phyloP scores from a whole-genome alignment of 768 basidiomycete species.

The Wakefieldia striispora region DNA sequence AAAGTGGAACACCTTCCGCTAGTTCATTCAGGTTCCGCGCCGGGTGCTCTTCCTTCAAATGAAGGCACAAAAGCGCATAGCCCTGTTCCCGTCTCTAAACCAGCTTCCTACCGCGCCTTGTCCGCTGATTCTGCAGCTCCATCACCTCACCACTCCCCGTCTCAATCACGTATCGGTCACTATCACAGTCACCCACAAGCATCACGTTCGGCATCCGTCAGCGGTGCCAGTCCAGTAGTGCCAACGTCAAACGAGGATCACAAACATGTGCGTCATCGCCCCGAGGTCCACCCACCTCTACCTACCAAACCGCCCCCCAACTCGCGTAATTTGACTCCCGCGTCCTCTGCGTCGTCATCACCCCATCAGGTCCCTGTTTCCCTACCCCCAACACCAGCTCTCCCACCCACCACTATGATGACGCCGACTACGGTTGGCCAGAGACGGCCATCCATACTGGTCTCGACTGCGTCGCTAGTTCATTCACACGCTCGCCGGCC shows the following conservation, averaged over 20 bases:
- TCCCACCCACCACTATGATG: constrained; percentile 36
- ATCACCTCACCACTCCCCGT: constrained; percentile 22
- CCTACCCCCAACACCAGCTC: constrained; percentile 32
- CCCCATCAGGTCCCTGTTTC: constrained; percentile 42
- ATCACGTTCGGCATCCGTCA: constrained; percentile 18
- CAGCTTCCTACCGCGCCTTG: constrained; percentile 21
- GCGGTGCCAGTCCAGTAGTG: constrained; percentile 16
- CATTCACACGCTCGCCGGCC: constrained; percentile 32
- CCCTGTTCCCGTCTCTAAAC: constrained; percentile 16
- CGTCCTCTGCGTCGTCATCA: constrained; percentile 57
- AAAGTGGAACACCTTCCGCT: constrained; percentile 26
- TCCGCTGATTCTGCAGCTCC: constrained; percentile 25
- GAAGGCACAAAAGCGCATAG: constrained; percentile 8
- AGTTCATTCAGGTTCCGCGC: constrained; percentile 41
- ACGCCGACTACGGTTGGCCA: constrained; percentile 46
- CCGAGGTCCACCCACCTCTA: constrained; percentile 15
- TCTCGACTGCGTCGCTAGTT: constrained; percentile 34
- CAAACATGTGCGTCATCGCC: constrained; percentile 19
- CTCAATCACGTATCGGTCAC: constrained; percentile 20
- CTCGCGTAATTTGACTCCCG: constrained; percentile 52
- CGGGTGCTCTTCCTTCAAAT: constrained; percentile 36
- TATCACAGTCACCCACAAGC: constrained; percentile 6
- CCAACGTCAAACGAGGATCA: constrained; percentile 25
- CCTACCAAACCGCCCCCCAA: constrained; percentile 32
- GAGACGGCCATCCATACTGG: constrained; percentile 40